Percentiles rank a stretch among this genome's conserved stretches.
Evolutionary conservation across 257 asterid genomes (phyloP).

Genomic region (Solanum rostratum): DNA sequence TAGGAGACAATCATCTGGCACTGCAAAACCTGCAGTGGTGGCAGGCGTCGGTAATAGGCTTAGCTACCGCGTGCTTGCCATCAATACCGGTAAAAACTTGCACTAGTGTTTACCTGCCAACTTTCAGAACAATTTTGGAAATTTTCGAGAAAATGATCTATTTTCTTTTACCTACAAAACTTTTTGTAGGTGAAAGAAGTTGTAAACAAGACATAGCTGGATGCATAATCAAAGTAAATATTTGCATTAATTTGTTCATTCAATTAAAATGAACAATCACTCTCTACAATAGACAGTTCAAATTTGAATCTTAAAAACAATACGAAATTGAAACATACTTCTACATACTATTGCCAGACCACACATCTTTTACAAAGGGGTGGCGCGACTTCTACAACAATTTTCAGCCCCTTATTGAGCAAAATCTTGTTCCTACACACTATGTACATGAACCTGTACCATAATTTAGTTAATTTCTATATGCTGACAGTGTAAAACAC

Average conservation of each 20-base stretch:
- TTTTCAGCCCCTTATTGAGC: background rate
- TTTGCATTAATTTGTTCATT: background rate
- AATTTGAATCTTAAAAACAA: background rate
- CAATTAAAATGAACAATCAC: background rate
- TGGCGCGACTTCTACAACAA: constrained; percentile 5
- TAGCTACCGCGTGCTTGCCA: background rate
- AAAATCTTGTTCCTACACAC: background rate
- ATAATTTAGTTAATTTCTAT: background rate
- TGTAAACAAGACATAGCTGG: background rate
- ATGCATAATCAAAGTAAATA: background rate
- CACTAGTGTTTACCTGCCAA: background rate
- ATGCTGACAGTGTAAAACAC: background rate
- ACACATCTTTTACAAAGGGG: constrained; percentile 10
- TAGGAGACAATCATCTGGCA: background rate
- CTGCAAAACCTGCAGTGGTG: background rate
- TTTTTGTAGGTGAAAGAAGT: background rate
- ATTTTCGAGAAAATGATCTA: background rate
- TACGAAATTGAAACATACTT: background rate
- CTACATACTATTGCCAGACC: constrained; percentile 9
- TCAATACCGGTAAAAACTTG: background rate
- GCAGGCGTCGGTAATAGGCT: background rate
- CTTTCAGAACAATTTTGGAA: background rate
- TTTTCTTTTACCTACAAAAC: background rate
- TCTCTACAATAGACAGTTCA: background rate
- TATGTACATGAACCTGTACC: background rate